Evolutionary conservation across 2,329 filamentous ascomycete genomes (phyloP).

Genomic region (Colletotrichum camelliae): DNA sequence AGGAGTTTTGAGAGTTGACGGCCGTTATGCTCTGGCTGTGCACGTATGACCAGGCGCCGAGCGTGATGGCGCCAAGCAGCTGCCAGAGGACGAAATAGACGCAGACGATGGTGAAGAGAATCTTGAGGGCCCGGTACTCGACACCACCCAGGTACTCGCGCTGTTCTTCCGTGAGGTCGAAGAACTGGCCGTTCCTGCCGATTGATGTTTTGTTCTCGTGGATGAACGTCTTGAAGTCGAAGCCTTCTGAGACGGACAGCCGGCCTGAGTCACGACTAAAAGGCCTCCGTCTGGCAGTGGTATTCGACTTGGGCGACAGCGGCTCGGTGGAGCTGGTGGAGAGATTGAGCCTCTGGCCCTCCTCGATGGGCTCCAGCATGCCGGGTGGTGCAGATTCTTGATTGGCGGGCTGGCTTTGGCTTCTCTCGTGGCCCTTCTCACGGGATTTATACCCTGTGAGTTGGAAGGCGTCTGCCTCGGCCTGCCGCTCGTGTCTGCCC

Average conservation of each 20-base stretch:
- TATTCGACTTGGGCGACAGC: not conserved
- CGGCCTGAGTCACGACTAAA: conserved; percentile 34
- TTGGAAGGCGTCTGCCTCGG: conserved; percentile 8
- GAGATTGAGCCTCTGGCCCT: not conserved
- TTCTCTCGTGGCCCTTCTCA: not conserved
- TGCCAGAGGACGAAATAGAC: conserved; percentile 67
- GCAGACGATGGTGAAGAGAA: conserved; percentile 65
- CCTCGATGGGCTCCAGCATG: not conserved
- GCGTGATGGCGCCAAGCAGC: conserved; percentile 58
- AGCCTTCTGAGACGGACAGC: conserved; percentile 39
- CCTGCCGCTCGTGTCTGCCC: conserved; percentile 4
- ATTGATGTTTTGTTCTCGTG: conserved; percentile 40
- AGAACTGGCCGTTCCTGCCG: conserved; percentile 60
- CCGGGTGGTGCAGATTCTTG: not conserved
- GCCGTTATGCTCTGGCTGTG: conserved; percentile 53
- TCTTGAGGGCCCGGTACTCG: conserved; percentile 67
- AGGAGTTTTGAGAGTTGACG: conserved; percentile 65
- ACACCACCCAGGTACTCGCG: conserved; percentile 64
- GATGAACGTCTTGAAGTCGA: not conserved
- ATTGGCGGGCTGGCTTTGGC: not conserved
- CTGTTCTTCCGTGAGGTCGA: conserved; percentile 56
- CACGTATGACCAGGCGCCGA: conserved; percentile 65
- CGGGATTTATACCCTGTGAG: not conserved
- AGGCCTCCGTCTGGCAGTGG: conserved; percentile 18
- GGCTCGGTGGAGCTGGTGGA: not conserved